Percentiles rank a stretch among this genome's conserved stretches.
These are phyloP conservation scores for Rhododendron ovatum DNA, from an alignment of 148 eudicot genomes.

Conservation along the genomic window DNA sequence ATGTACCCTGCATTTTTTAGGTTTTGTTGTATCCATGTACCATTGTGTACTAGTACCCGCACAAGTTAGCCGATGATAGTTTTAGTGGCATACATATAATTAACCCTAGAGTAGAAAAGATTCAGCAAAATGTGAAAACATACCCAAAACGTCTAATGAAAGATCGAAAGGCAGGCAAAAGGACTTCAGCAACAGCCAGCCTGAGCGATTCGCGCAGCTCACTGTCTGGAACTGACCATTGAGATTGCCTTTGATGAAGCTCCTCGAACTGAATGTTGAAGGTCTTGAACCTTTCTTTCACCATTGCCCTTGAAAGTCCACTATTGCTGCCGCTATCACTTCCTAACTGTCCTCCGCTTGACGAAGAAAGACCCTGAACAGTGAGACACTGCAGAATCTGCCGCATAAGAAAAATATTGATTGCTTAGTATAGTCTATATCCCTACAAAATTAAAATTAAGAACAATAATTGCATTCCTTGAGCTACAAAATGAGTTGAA, in stretches of 20 bases:
- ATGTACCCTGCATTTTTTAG: not conserved
- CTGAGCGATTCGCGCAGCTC: conserved; percentile 88
- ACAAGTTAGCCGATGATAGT: not conserved
- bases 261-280: conserved; percentile 87
- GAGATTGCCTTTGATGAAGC: conserved; percentile 91
- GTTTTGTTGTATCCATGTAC: not conserved
- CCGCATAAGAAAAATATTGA: conserved; percentile 6
- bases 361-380: conserved; percentile 35
- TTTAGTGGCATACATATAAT: not conserved
- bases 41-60: not conserved
- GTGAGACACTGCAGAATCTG: conserved; percentile 83
- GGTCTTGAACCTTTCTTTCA: conserved; percentile 82
- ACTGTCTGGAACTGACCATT: conserved; percentile 96
- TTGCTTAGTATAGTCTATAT: not conserved
- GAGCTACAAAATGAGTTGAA: not conserved
- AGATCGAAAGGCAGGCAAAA: conserved; percentile 86
- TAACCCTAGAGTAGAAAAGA: not conserved
- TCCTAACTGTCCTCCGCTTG: conserved; percentile 24
- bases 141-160: conserved; percentile 77
- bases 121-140: not conserved
- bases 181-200: conserved; percentile 90
- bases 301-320: conserved; percentile 61
- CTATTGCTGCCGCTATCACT: conserved; percentile 27
- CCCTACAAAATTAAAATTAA: not conserved
- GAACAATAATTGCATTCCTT: not conserved